Conservation (phyloP, 2,329 filamentous ascomycete species). For the Xylariaceae sp. region DNA sequence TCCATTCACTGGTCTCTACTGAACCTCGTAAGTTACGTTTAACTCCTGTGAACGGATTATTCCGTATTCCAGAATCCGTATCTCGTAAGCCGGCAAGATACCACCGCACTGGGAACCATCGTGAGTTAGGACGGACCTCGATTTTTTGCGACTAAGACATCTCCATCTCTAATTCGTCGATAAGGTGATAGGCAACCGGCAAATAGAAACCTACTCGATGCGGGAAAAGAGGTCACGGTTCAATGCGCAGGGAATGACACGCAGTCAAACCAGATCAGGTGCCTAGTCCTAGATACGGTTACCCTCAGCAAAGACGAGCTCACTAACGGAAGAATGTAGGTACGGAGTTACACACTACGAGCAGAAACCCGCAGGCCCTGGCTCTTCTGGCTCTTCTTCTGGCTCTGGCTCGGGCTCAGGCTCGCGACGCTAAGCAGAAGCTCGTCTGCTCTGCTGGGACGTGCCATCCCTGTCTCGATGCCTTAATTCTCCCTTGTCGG, state of each 20-base stretch:
- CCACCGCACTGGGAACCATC: too few species aligned
- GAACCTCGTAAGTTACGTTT: too few species aligned
- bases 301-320: not conserved
- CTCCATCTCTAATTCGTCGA: not conserved
- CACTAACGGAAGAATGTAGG: not conserved
- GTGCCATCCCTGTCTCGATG: not conserved
- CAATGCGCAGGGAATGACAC: slow-evolving; percentile 27
- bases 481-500: slow-evolving; percentile 22
- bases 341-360: not conserved
- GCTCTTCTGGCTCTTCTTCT: too few species aligned
- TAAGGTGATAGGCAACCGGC: not conserved
- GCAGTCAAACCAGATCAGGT: slow-evolving; percentile 31
- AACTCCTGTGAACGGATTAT: too few species aligned
- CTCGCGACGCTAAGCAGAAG: too few species aligned
- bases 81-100: too few species aligned
- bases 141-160: not conserved
- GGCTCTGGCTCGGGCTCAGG: too few species aligned
- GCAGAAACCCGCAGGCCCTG: too few species aligned
- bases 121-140: too few species aligned
- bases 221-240: slow-evolving; percentile 18
- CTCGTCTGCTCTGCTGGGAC: not conserved
- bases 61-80: too few species aligned
- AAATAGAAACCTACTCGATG: not conserved
- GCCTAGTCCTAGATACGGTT: slow-evolving; percentile 7
- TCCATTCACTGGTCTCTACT: too few species aligned